Conservation (phyloP, 2,329 filamentous ascomycete genomes). For the Beauveria sp. region DNA sequence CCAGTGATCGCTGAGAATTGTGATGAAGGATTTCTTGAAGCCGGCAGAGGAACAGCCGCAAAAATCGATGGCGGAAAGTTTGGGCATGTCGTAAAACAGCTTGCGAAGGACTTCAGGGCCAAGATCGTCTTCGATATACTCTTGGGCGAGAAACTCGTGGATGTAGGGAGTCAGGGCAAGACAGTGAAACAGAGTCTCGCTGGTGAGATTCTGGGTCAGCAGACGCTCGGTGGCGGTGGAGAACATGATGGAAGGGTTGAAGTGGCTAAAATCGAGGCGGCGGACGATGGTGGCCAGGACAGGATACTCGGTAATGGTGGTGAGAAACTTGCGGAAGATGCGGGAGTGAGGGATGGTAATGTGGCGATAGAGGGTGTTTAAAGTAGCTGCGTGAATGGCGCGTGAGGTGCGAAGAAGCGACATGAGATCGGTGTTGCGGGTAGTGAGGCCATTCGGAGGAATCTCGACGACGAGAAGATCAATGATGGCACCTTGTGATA, state of each 20-base stretch:
- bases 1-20: constrained; percentile 44
- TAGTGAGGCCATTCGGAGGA: constrained; percentile 62
- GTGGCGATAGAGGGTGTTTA: constrained; percentile 68
- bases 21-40: constrained; percentile 60
- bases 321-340: constrained; percentile 75
- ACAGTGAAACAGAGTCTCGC: constrained; percentile 63
- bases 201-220: constrained; percentile 68
- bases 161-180: constrained; percentile 65
- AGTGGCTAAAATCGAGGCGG: constrained; percentile 77
- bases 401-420: constrained; percentile 70
- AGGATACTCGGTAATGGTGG: constrained; percentile 58
- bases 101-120: constrained; percentile 60
- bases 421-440: constrained; percentile 72
- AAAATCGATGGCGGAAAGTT: constrained; percentile 64
- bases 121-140: constrained; percentile 73
- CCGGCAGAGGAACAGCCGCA: constrained; percentile 63
- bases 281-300: constrained; percentile 68
- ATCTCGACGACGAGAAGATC: constrained; percentile 67
- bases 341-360: constrained; percentile 77
- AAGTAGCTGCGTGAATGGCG: constrained; percentile 62
- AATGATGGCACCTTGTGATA: constrained; percentile 57
- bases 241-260: constrained; percentile 72
- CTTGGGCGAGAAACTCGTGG: constrained; percentile 71
- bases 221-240: constrained; percentile 66
- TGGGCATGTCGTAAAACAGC: constrained; percentile 59